phyloP scores from a whole-genome alignment of 257 asterid genomes.

The Voacanga thouarsii region DNA sequence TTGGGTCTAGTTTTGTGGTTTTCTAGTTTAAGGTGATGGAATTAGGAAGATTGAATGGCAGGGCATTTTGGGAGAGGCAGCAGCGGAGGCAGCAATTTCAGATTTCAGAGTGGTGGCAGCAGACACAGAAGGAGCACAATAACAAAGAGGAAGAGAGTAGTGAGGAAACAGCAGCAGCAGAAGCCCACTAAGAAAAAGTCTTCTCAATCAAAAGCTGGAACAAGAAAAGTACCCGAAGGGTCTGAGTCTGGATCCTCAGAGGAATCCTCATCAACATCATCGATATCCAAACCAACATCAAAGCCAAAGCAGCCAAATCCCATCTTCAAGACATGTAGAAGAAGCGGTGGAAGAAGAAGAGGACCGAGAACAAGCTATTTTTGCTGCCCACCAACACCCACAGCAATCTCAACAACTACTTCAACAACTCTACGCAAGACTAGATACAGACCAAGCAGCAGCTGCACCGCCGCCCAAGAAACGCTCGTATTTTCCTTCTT shows the following conservation, averaged over 20 bases:
- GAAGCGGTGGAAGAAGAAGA: slow-evolving; percentile 30
- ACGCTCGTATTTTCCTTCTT: slow-evolving; percentile 36
- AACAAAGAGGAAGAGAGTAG: slow-evolving; percentile 27
- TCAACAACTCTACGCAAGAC: slow-evolving; percentile 29
- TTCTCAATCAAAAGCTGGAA: slow-evolving; percentile 65
- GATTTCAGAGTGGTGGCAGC: slow-evolving; percentile 21
- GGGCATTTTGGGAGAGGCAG: slow-evolving; percentile 28
- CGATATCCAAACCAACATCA: slow-evolving; percentile 26
- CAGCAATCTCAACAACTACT: slow-evolving; percentile 31
- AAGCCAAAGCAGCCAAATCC: slow-evolving; percentile 14
- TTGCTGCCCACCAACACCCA: slow-evolving; percentile 11
- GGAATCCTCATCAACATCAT: slow-evolving; percentile 39
- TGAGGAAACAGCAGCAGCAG: slow-evolving; percentile 12
- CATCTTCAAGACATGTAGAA: slow-evolving; percentile 30
- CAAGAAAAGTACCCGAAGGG: slow-evolving; percentile 33
- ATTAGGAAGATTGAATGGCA: slow-evolving; percentile 52
- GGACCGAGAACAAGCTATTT: slow-evolving; percentile 14
- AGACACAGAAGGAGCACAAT: slow-evolving; percentile 5
- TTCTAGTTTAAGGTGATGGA: slow-evolving; percentile 38
- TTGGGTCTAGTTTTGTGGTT: slow-evolving; percentile 12
- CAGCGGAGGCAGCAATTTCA: slow-evolving; percentile 15
- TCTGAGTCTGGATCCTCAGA: slow-evolving; percentile 94
- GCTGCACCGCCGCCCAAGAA: slow-evolving; percentile 41
- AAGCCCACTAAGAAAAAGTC: slow-evolving; percentile 14
- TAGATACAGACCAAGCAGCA: slow-evolving; percentile 20